Evolutionary conservation across 768 basidiomycete species (phyloP).

Genomic region (Psilocybe azurescens): DNA sequence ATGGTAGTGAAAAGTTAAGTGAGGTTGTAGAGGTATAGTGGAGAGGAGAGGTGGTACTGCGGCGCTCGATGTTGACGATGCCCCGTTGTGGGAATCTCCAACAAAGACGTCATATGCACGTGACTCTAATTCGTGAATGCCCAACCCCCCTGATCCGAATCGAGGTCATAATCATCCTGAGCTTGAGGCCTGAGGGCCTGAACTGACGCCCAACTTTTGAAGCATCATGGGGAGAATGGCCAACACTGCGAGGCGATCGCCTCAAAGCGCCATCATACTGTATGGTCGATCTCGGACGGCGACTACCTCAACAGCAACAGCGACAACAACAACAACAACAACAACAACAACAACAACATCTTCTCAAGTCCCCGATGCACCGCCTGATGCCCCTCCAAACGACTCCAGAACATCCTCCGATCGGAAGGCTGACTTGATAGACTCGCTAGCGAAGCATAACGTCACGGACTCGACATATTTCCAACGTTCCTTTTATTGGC

Average conservation of each 20-base stretch:
- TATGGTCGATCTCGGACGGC: slow-evolving; percentile 20
- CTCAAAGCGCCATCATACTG: slow-evolving; percentile 30
- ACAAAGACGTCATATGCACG: neutral
- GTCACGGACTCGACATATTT: neutral
- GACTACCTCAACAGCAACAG: neutral
- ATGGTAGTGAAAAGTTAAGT: slow-evolving; percentile 32
- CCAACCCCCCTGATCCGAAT: too few relatives aligned
- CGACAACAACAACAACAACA: neutral
- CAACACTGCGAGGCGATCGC: slow-evolving; percentile 14
- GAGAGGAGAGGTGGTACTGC: neutral
- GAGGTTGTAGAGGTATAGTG: neutral
- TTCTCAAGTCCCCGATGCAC: neutral
- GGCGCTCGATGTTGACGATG: neutral
- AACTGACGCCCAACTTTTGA: neutral
- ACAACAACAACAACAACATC: neutral
- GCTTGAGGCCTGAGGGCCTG: neutral
- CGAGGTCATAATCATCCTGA: too few relatives aligned
- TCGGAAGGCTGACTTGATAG: neutral
- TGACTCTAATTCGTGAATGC: neutral
- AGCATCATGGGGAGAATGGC: slow-evolving; percentile 23
- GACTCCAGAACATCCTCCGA: neutral
- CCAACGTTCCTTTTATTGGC: neutral
- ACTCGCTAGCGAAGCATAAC: neutral
- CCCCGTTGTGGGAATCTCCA: neutral
- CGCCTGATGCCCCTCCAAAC: neutral